These are phyloP conservation scores for Ceratocystis smalleyi DNA, from an alignment of 2,329 filamentous ascomycete species.

Conservation along the genomic window DNA sequence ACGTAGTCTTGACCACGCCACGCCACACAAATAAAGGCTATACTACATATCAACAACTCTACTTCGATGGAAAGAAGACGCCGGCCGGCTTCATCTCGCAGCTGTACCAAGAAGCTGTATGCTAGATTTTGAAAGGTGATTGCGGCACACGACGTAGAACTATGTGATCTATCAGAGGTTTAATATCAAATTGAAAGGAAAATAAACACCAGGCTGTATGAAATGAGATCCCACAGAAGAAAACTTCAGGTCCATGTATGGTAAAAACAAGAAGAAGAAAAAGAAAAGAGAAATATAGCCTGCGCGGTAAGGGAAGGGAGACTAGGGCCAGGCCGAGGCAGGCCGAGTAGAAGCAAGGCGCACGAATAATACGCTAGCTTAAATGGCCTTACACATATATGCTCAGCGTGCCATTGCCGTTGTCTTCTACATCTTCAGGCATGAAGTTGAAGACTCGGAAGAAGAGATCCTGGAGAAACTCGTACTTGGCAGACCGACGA, in stretches of 20 bases:
- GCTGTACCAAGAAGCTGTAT: not conserved
- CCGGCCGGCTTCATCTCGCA: not conserved
- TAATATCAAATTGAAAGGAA: not conserved
- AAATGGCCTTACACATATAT: constrained; percentile 34
- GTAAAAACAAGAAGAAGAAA: not conserved
- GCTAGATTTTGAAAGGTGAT: not conserved
- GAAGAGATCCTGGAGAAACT: constrained; percentile 70
- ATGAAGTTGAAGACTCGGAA: constrained; percentile 71
- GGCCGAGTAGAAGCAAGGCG: not conserved
- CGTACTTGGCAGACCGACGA: constrained; percentile 52
- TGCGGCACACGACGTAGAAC: not conserved
- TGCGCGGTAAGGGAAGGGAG: too few relatives aligned
- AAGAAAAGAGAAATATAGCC: not conserved
- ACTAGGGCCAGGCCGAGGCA: too few relatives aligned
- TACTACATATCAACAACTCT: not conserved
- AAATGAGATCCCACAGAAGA: not conserved
- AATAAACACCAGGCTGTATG: constrained; percentile 5
- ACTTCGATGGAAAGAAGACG: not conserved
- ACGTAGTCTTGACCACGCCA: too few relatives aligned
- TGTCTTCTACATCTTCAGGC: constrained; percentile 56
- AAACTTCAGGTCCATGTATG: not conserved
- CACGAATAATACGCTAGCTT: not conserved
- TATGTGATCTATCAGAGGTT: not conserved
- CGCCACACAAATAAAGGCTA: not conserved
- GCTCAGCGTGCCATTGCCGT: constrained; percentile 33